phyloP scores from a whole-genome alignment of 306 rosid species.

The Castanopsis chinensis region DNA sequence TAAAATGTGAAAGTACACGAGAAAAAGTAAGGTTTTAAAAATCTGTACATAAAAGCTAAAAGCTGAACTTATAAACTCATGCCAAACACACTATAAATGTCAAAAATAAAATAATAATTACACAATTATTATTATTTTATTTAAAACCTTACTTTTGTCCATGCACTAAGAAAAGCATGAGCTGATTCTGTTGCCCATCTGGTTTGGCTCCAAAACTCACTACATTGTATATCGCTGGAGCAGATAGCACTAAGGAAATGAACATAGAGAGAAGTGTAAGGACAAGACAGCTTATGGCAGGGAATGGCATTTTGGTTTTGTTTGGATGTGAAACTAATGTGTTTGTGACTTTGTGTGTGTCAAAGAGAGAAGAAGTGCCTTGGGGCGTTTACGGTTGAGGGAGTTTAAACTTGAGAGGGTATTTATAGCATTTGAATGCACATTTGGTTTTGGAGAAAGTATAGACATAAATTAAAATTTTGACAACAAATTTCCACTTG shows the following conservation, averaged over 20 bases:
- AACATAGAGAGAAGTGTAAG: neutral
- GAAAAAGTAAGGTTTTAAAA: no score
- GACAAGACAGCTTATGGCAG: neutral
- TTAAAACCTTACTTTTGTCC: no score
- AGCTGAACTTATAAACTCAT: no score
- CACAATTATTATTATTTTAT: no score
- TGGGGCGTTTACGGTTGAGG: neutral
- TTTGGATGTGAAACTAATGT: neutral
- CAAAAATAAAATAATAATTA: no score
- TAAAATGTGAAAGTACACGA: no score
- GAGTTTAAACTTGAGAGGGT: slow-evolving; percentile 17
- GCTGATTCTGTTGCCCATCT: slow-evolving; percentile 36
- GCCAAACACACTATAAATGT: no score
- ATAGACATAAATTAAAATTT: no score
- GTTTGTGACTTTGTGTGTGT: neutral
- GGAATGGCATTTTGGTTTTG: slow-evolving; percentile 5
- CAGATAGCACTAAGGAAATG: neutral
- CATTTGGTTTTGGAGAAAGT: neutral
- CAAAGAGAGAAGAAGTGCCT: neutral
- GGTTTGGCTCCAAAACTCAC: slow-evolving; percentile 31
- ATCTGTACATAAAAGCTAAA: no score
- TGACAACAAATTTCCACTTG: no score
- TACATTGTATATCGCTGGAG: slow-evolving; percentile 19
- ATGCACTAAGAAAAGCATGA: slow-evolving; percentile 33
- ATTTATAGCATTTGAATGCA: slow-evolving; percentile 9